Evolutionary conservation across 163 green algal genomes (phyloP), one percentile per base, ranked within the genome.

Genomic region (Chlamydomonas reinhardtii): DNA sequence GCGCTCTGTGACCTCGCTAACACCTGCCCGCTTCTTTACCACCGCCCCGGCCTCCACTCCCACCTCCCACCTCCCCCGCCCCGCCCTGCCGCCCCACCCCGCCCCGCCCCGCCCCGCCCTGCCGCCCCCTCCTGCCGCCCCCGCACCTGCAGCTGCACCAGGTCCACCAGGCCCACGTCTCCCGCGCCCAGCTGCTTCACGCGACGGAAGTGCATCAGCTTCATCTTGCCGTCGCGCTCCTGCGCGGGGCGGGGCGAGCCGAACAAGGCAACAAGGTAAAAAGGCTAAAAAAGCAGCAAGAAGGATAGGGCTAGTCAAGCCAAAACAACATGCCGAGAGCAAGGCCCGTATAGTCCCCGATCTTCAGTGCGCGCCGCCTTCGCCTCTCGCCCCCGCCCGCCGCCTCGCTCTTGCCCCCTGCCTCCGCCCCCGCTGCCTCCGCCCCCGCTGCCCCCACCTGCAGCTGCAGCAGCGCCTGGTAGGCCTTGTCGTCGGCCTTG

Each of bases 151-250:
- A 98, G 91, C 89, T 96, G 85, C 74, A 98, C 96, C 79, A 99
- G 93, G 90, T 99, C 95, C 29, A 99, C 97, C 70, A 99, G 93
- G 39, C 98, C 97, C 64, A 99, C 98, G 82, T 98, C 97, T 27
- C 97, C 97, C 20, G 95, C 93, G 20, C 98, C 97, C 76, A 99
- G 92, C 94, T 98, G 96, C 93, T 97, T 96, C 39, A 99, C 91
- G 34, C 95, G 93, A 31, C 90, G 79, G 83, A 99, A 99, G 92
- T 98, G 89, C 70, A 91, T 93, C 87, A 98, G 90, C 85, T 92
- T 93, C 39, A 98, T 90, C 88, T 92, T 92, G 52, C 91, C 91
- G 32, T 96, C 90, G 20, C 91, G 87, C 82, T 91, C 48, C 85
- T 94, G 59, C 5, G 56, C 3, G 22, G 56, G 8, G 12, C 4